Evolutionary conservation across 805 yeast species (phyloP).

Genomic region (Ogataea naganishii): DNA sequence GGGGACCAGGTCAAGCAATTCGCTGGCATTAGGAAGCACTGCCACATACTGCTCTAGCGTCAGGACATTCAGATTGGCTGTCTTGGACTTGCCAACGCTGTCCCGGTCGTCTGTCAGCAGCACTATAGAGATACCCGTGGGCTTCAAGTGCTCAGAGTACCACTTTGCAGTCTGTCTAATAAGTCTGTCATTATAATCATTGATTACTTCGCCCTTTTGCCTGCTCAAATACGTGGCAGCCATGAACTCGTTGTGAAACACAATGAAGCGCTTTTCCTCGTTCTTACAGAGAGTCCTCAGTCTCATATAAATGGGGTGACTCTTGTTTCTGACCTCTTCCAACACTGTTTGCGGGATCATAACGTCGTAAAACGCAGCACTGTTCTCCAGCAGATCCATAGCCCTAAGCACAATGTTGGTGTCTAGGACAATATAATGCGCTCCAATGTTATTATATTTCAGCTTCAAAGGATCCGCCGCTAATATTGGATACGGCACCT

Average conservation of each 20-base stretch:
- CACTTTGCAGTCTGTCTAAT: conserved; percentile 69
- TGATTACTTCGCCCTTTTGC: conserved; percentile 57
- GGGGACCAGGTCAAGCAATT: conserved; percentile 73
- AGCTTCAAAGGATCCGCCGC: conserved; percentile 50
- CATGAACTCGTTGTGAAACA: conserved; percentile 89
- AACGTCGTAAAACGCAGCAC: conserved; percentile 74
- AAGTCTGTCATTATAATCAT: conserved; percentile 89
- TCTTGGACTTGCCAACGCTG: conserved; percentile 48
- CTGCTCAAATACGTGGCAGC: conserved; percentile 62
- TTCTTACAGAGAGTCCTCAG: conserved; percentile 66
- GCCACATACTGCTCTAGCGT: conserved; percentile 65
- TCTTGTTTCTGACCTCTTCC: conserved; percentile 84
- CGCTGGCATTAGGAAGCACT: conserved; percentile 60
- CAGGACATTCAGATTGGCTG: conserved; percentile 45
- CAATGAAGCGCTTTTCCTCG: conserved; percentile 76
- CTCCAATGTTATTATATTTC: conserved; percentile 34
- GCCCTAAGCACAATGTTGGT: conserved; percentile 84
- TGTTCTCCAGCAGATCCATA: conserved; percentile 80
- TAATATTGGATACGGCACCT: conserved; percentile 57
- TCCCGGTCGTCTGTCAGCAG: conserved; percentile 72
- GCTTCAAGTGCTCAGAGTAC: conserved; percentile 58
- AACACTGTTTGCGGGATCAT: conserved; percentile 92
- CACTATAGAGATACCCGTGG: conserved; percentile 35
- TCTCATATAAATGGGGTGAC: conserved; percentile 83
- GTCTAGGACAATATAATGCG: conserved; percentile 81